Conservation (phyloP, 208 protist genomes). For the Leishmania amazonensis region DNA sequence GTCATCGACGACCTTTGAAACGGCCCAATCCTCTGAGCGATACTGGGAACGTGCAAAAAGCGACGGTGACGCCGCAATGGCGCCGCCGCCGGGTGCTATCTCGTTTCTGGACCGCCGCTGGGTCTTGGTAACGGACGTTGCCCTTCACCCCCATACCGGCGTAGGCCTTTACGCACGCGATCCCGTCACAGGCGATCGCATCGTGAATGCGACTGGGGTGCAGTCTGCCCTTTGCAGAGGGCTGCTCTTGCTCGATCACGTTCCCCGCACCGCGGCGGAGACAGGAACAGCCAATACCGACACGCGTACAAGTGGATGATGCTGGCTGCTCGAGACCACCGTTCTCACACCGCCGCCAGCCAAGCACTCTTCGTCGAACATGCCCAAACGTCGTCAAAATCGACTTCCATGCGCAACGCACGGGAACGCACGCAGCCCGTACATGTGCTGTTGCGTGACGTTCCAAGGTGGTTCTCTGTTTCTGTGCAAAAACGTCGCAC, state of each 20-base stretch:
- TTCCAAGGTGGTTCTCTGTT: neutral
- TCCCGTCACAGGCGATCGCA: slow-evolving; percentile 1
- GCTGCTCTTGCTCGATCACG: slow-evolving; percentile 48
- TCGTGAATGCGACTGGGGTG: neutral
- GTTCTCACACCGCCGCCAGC: neutral
- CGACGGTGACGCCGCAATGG: neutral
- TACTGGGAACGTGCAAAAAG: neutral
- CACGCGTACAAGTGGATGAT: neutral
- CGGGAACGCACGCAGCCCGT: neutral
- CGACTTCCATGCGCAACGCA: neutral
- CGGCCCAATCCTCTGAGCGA: slow-evolving; percentile 1
- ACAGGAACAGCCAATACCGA: neutral
- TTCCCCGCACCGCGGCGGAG: slow-evolving; percentile 17
- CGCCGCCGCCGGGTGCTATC: neutral
- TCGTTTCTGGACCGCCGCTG: slow-evolving; percentile 9
- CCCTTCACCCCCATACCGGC: slow-evolving; percentile 3
- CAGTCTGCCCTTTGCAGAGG: slow-evolving; percentile 7
- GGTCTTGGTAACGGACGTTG: neutral
- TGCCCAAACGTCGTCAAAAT: neutral
- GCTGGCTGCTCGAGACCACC: neutral
- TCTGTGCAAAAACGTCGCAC: neutral
- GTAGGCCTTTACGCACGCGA: slow-evolving; percentile 2
- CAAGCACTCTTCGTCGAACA: neutral
- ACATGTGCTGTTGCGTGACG: neutral
- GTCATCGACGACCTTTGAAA: slow-evolving; percentile 3